These are phyloP conservation scores for Brassica juncea DNA, from an alignment of 345 rosid species.

Conservation along the genomic window DNA sequence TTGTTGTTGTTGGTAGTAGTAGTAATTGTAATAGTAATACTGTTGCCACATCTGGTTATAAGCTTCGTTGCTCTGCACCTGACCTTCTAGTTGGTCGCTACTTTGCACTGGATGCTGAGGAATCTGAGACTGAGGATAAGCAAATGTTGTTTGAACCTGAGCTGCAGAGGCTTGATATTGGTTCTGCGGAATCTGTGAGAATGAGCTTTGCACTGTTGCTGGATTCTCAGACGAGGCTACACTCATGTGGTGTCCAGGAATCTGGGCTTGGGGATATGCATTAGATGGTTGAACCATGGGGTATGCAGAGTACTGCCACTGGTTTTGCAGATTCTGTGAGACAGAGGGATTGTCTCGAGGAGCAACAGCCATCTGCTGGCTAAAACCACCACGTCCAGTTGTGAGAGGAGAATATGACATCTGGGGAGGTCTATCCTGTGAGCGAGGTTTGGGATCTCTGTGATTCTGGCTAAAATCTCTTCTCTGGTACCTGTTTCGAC, in stretches of 20 bases:
- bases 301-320: conserved; percentile 38
- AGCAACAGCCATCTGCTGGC: conserved; percentile 43
- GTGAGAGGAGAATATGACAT: conserved; percentile 38
- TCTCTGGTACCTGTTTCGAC: conserved; percentile 44
- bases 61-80: conserved; percentile 52
- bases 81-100: conserved; percentile 48
- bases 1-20: conserved; percentile 51
- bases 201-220: conserved; percentile 42
- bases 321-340: conserved; percentile 47
- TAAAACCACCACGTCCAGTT: conserved; percentile 30
- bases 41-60: conserved; percentile 82
- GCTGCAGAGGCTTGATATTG: conserved; percentile 41
- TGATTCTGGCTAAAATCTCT: conserved; percentile 42
- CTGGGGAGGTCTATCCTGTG: conserved; percentile 48
- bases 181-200: conserved; percentile 48
- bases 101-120: conserved; percentile 50
- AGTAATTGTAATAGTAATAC: conserved; percentile 64
- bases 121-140: conserved; percentile 43
- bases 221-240: conserved; percentile 38
- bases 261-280: conserved; percentile 44
- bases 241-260: conserved; percentile 35
- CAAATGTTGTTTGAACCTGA: conserved; percentile 45
- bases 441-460: conserved; percentile 51
- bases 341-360: conserved; percentile 38
- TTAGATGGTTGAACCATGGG: conserved; percentile 42